Conservation (phyloP, 2,329 filamentous ascomycete species). For the Bipolaris sorokiniana region DNA sequence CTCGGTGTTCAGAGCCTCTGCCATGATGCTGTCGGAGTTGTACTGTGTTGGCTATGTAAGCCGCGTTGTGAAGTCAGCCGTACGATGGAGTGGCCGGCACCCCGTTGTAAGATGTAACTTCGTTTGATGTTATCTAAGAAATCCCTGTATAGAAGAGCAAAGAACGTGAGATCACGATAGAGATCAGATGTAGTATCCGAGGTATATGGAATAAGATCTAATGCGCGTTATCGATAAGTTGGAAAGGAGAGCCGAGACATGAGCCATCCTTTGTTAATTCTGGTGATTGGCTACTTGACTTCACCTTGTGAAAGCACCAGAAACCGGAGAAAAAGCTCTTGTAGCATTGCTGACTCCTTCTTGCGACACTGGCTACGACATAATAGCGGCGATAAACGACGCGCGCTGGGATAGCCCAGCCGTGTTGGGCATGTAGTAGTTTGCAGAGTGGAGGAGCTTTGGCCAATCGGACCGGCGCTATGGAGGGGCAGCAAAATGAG, state of each 20-base stretch:
- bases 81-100: not conserved
- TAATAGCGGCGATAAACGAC: not conserved
- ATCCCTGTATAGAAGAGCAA: not conserved
- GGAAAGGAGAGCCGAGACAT: slow-evolving; percentile 13
- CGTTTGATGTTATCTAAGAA: not conserved
- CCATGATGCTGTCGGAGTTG: slow-evolving; percentile 21
- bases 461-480: slow-evolving; percentile 12
- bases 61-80: not conserved
- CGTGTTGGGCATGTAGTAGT: slow-evolving; percentile 1
- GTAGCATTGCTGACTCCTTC: not conserved
- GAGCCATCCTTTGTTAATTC: not conserved
- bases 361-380: not conserved
- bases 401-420: not conserved
- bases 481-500: slow-evolving; percentile 21
- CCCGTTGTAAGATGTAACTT: not conserved
- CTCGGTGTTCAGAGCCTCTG: slow-evolving; percentile 24
- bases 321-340: not conserved
- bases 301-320: slow-evolving; percentile 1
- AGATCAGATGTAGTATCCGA: not conserved
- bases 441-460: slow-evolving; percentile 11
- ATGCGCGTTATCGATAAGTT: not conserved
- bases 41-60: not conserved
- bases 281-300: slow-evolving; percentile 12
- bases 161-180: not conserved
- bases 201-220: not conserved